Evolutionary conservation across 2,329 filamentous ascomycete genomes (phyloP).

Genomic region (Colletotrichum spinosum): DNA sequence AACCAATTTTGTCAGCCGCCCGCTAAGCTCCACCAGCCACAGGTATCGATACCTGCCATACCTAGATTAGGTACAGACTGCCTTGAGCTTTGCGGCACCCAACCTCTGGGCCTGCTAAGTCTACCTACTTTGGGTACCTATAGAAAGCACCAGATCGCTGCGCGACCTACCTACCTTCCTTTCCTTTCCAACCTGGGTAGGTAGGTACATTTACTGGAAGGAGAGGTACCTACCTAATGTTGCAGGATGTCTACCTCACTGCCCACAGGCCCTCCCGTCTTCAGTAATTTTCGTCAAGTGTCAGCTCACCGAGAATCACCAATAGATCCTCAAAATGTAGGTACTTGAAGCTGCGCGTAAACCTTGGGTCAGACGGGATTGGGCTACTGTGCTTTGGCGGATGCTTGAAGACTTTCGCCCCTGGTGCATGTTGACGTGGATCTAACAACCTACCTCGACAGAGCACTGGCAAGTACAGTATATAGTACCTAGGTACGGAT

Average conservation of each 20-base stretch:
- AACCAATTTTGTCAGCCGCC: slow-evolving; percentile 41
- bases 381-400: no score
- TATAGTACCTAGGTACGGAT: neutral
- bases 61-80: neutral
- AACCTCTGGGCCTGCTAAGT: slow-evolving; percentile 4
- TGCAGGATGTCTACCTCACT: no score
- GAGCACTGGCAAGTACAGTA: no score
- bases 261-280: no score
- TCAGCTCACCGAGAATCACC: no score
- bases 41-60: slow-evolving; percentile 37
- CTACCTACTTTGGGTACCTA: neutral
- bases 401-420: slow-evolving; percentile 15
- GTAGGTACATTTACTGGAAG: neutral
- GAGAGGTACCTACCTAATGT: neutral
- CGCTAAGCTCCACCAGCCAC: slow-evolving; percentile 37
- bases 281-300: no score
- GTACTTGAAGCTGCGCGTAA: no score
- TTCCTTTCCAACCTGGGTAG: neutral
- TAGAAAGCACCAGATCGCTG: neutral
- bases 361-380: neutral
- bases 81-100: neutral
- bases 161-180: slow-evolving; percentile 1
- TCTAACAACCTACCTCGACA: no score
- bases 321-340: no score
- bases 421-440: no score